Percentiles rank a stretch among this genome's conserved stretches.
phyloP scores from a whole-genome alignment of 441 rosid species.

The Capsella rubella region DNA sequence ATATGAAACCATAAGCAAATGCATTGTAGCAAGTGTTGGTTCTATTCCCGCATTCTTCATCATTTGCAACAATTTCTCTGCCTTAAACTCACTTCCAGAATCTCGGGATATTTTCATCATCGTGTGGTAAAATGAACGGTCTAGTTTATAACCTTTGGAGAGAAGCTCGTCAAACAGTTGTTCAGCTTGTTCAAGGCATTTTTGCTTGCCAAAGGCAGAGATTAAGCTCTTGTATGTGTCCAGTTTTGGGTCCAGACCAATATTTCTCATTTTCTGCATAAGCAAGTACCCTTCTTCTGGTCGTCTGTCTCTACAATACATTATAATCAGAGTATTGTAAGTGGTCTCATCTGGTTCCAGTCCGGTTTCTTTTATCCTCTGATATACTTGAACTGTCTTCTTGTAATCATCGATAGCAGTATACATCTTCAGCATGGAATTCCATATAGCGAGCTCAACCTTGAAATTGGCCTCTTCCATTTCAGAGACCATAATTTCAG shows the following conservation, averaged over 20 bases:
- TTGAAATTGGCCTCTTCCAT: slow-evolving; percentile 90
- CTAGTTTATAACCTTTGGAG: slow-evolving; percentile 73
- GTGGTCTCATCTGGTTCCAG: slow-evolving; percentile 88
- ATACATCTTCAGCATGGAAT: slow-evolving; percentile 87
- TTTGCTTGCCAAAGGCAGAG: slow-evolving; percentile 85
- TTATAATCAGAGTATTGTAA: slow-evolving; percentile 77
- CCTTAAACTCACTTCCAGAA: slow-evolving; percentile 76
- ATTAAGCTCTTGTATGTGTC: slow-evolving; percentile 94
- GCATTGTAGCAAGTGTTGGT: slow-evolving; percentile 89
- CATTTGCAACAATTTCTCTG: slow-evolving; percentile 68
- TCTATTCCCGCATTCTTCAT: slow-evolving; percentile 90
- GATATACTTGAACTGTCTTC: slow-evolving; percentile 76
- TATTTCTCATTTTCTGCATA: slow-evolving; percentile 81
- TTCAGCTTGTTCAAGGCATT: slow-evolving; percentile 75
- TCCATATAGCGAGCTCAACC: slow-evolving; percentile 88
- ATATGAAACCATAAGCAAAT: slow-evolving; percentile 93
- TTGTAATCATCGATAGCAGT: slow-evolving; percentile 77
- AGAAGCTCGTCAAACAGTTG: slow-evolving; percentile 72
- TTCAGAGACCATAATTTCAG: slow-evolving; percentile 88
- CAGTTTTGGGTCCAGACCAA: slow-evolving; percentile 77
- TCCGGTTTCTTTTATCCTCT: slow-evolving; percentile 67
- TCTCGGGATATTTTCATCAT: slow-evolving; percentile 92
- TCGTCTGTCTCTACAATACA: slow-evolving; percentile 91
- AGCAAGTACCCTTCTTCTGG: slow-evolving; percentile 85
- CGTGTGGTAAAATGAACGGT: slow-evolving; percentile 87